These are phyloP conservation scores for Lactarius evosmus DNA, from an alignment of 768 basidiomycete species.

Conservation along the genomic window DNA sequence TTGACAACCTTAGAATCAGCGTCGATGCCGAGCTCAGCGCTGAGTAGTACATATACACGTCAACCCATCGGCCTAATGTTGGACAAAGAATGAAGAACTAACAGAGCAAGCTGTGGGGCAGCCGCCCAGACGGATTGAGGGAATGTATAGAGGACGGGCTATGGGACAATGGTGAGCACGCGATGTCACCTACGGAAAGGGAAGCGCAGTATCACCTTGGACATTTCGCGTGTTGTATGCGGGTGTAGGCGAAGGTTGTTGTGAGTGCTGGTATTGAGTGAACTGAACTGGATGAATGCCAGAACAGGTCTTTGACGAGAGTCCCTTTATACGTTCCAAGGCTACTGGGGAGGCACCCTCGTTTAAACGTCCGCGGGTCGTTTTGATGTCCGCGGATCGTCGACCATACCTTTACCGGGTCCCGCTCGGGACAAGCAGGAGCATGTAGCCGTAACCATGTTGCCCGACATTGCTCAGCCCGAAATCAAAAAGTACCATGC, in stretches of 20 bases:
- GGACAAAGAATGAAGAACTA: constrained; percentile 23
- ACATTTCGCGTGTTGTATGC: background rate
- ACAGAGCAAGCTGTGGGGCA: constrained; percentile 44
- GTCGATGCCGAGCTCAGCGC: constrained; percentile 42
- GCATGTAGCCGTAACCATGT: background rate
- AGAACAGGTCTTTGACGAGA: background rate
- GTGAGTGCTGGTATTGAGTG: background rate
- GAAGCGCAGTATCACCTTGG: background rate
- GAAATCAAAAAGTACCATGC: too few relatives aligned
- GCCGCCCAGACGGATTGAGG: constrained; percentile 41
- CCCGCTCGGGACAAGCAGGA: background rate
- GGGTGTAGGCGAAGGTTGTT: background rate
- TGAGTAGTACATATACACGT: constrained; percentile 23
- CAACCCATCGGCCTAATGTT: background rate
- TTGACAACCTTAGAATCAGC: constrained; percentile 40
- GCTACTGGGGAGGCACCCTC: background rate
- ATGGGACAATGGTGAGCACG: background rate
- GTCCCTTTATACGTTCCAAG: background rate
- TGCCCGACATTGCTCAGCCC: too few relatives aligned
- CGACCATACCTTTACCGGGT: background rate
- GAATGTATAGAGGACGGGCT: constrained; percentile 39
- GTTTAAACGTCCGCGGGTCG: background rate
- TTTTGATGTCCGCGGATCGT: background rate
- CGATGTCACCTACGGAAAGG: background rate
- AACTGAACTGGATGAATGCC: background rate